Evolutionary conservation across 208 protist species (phyloP).

Genomic region (Trypanosoma avium): DNA sequence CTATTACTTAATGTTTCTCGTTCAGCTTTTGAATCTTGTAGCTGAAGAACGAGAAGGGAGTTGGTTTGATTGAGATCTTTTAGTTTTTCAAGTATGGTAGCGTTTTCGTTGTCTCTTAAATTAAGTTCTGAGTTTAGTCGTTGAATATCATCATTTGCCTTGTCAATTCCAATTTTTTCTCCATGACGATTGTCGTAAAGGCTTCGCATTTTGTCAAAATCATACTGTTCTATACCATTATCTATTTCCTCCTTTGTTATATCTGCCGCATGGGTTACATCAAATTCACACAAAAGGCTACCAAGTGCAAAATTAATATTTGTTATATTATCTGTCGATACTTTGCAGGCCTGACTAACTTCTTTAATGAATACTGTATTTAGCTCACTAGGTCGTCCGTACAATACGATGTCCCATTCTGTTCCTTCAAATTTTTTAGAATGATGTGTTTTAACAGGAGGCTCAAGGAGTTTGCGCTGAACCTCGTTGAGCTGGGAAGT

Average conservation of each 20-base stretch:
- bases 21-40: too few species aligned
- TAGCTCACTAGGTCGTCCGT: slow-evolving; percentile 26
- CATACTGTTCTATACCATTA: slow-evolving; percentile 12
- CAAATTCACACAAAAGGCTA: slow-evolving; percentile 31
- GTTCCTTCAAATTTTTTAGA: slow-evolving; percentile 28
- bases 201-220: slow-evolving; percentile 24
- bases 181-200: slow-evolving; percentile 26
- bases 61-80: too few species aligned
- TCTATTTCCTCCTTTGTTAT: slow-evolving; percentile 23
- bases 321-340: slow-evolving; percentile 20
- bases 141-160: slow-evolving; percentile 23
- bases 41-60: too few species aligned
- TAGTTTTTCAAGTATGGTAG: too few species aligned
- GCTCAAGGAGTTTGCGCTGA: background rate
- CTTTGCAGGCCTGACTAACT: slow-evolving; percentile 31
- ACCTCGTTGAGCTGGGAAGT: background rate
- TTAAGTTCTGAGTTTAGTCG: background rate
- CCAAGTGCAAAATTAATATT: slow-evolving; percentile 28
- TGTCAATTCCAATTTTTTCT: slow-evolving; percentile 28
- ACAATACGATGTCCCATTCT: slow-evolving; percentile 31
- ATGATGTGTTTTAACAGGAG: slow-evolving; percentile 17
- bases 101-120: background rate
- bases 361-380: slow-evolving; percentile 27
- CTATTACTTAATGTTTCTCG: too few species aligned
- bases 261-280: slow-evolving; percentile 14